Evolutionary conservation across 2,329 filamentous ascomycete genomes (phyloP).

Genomic region (Dothideomycetes sp.): DNA sequence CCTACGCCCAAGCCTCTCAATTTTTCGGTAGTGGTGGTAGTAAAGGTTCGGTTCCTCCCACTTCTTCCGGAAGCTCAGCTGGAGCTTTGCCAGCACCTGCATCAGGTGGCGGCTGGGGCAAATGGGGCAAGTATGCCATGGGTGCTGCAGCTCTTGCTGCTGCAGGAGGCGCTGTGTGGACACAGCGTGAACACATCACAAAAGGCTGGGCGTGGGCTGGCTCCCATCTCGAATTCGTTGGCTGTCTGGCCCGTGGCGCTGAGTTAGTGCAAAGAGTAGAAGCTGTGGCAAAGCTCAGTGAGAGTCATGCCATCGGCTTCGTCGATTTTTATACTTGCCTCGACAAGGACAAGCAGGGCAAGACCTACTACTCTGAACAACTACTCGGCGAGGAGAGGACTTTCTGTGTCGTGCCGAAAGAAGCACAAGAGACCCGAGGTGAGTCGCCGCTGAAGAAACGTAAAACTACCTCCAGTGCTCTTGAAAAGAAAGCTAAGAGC

Average conservation of each 20-base stretch:
- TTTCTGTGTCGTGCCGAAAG: conserved; percentile 73
- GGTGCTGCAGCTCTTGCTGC: conserved; percentile 71
- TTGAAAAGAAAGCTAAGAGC: conserved; percentile 21
- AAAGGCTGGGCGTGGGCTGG: conserved; percentile 73
- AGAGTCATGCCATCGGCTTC: conserved; percentile 63
- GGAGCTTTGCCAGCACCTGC: conserved; percentile 24
- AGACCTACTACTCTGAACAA: conserved; percentile 44
- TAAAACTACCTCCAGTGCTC: conserved; percentile 19
- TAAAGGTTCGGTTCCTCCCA: conserved; percentile 19
- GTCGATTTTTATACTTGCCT: conserved; percentile 81
- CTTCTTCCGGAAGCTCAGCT: conserved; percentile 15
- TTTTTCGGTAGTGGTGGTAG: conserved; percentile 42
- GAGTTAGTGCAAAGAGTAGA: conserved; percentile 67
- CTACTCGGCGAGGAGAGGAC: conserved; percentile 66
- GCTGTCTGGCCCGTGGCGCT: conserved; percentile 73
- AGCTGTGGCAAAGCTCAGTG: conserved; percentile 55
- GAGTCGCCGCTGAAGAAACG: conserved; percentile 18
- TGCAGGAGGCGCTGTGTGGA: conserved; percentile 76
- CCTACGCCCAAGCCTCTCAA: conserved; percentile 53
- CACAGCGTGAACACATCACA: conserved; percentile 70
- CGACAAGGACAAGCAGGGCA: conserved; percentile 49
- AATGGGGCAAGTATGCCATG: conserved; percentile 75
- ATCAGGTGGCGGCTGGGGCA: conserved; percentile 59
- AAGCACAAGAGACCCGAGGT: conserved; percentile 24
- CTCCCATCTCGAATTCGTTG: conserved; percentile 88